These are phyloP conservation scores for Spencermartinsiella ligniputridi DNA, from an alignment of 1,139 yeast genomes.

Conservation along the genomic window DNA sequence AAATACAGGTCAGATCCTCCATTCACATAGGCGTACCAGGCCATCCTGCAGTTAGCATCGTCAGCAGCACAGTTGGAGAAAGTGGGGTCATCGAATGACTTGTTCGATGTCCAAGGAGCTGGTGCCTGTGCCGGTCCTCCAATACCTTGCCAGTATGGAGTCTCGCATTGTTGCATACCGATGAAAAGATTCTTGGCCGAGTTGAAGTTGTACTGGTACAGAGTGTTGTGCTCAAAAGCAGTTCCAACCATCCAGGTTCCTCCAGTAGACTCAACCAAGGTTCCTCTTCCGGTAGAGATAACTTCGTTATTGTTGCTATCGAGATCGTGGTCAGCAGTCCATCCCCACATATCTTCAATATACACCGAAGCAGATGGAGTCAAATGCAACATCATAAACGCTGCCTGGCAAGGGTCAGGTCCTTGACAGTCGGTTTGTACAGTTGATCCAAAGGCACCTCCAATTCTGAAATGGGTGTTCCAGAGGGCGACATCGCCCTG, in stretches of 20 bases:
- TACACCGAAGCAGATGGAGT: constrained; percentile 11
- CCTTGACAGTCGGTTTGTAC: constrained; percentile 3
- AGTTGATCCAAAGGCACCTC: constrained; percentile 14
- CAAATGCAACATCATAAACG: constrained; percentile 11
- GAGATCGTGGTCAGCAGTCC: constrained; percentile 14
- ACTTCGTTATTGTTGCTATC: constrained; percentile 7
- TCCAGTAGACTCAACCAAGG: constrained; percentile 11
- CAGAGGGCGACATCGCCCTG: constrained; percentile 10
- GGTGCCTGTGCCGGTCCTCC: constrained; percentile 12
- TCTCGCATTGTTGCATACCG: constrained; percentile 14
- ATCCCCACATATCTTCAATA: constrained; percentile 15
- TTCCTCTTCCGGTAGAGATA: constrained; percentile 13
- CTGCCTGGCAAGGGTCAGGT: constrained; percentile 10
- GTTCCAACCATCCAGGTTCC: constrained; percentile 11
- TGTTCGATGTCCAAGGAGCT: constrained; percentile 8
- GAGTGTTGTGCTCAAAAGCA: constrained; percentile 12
- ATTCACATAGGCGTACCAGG: constrained; percentile 7
- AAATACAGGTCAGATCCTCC: constrained; percentile 5
- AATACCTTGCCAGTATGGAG: constrained; percentile 14
- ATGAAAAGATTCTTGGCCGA: constrained; percentile 9
- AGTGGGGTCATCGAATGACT: constrained; percentile 10
- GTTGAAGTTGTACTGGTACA: constrained; percentile 12
- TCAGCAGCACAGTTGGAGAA: constrained; percentile 8
- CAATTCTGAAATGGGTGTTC: constrained; percentile 13
- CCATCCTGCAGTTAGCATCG: constrained; percentile 9